Evolutionary conservation across 2,329 filamentous ascomycete species (phyloP), one percentile per base, ranked within the genome.

Genomic region (Neofusicoccum ribis): DNA sequence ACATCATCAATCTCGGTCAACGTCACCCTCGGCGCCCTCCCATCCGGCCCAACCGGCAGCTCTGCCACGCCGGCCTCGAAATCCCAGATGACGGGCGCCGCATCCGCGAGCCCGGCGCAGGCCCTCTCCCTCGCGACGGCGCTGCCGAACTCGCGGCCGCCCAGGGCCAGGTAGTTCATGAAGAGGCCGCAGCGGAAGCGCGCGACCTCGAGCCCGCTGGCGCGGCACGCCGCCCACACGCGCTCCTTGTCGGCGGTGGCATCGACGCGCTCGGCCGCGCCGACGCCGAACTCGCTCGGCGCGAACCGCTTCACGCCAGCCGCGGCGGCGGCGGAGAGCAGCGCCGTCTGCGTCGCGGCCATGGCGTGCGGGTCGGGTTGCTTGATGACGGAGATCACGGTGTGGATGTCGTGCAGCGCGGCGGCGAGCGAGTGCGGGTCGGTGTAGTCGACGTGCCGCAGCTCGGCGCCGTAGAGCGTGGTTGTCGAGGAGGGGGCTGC

Each of bases 241-340:
- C 64, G 61, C 8, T 68, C 65, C 52, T 73, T 70, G 15, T 69
- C 67, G 0, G 63, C 56, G 9, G 74, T 56, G 7, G 70, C 70
- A 39, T 9, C 49, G 12, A 77, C 67, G 20, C 65, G 66, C 1
- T 58, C 34, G 1, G 71, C 68, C 9, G 68, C 64, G 5, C 70
- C 68, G 4, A 69, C 47, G n/a, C 77, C 79, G 63, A 83, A 86
- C 63, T 77, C 79, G 68, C 81, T 83, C 2, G 84, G 84, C 36
- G 86, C 78, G 67, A 85, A 86, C 49, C 85, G 80, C 67, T 80
- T 77, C 9, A 86, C 80, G 0, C 83, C 82, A 3, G 80, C 81
- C 52, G 76, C 75, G 67, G 84, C 83, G 1, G 82, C 79, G 2
- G 84, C 84, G 39, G 78, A 79, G 37, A 79, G 78, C 1, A 86